Percentiles rank a stretch among this genome's conserved stretches.
Evolutionary conservation across 139 green algal species (phyloP).

Genomic region (Picochlorum sp.): DNA sequence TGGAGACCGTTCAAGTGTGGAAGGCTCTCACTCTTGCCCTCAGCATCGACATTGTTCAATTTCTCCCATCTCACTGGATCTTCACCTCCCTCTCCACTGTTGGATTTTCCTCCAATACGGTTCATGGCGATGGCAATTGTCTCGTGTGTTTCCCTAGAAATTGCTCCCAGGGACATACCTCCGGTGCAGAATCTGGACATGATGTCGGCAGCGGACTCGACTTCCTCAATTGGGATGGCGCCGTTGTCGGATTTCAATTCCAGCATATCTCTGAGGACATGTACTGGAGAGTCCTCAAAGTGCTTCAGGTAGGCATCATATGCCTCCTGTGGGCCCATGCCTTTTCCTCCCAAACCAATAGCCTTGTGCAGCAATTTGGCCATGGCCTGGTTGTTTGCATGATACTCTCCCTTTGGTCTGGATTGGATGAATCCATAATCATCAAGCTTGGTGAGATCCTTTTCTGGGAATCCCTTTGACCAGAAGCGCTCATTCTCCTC

Average conservation of each 20-base stretch:
- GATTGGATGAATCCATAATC: constrained; percentile 96
- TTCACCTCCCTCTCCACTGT: constrained; percentile 86
- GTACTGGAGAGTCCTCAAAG: constrained; percentile 61
- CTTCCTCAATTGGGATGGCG: constrained; percentile 73
- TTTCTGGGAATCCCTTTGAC: constrained; percentile 84
- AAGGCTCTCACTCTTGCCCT: constrained; percentile 66
- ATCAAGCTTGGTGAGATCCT: constrained; percentile 88
- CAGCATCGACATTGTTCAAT: constrained; percentile 62
- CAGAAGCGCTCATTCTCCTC: constrained; percentile 83
- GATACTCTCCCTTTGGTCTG: constrained; percentile 83
- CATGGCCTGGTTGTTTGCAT: constrained; percentile 98
- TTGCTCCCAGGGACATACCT: constrained; percentile 97
- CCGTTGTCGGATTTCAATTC: constrained; percentile 49
- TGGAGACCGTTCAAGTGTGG: constrained; percentile 87
- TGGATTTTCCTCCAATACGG: constrained; percentile 91
- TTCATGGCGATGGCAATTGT: constrained; percentile 98
- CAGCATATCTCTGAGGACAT: constrained; percentile 85
- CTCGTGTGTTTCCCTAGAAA: constrained; percentile 95
- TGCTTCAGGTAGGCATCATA: constrained; percentile 87
- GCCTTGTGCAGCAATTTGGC: constrained; percentile 99
- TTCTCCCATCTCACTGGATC: constrained; percentile 76
- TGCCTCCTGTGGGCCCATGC: constrained; percentile 30
- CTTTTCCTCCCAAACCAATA: constrained; percentile 72
- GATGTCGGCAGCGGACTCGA: constrained; percentile 80
- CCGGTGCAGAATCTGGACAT: constrained; percentile 97